Percentiles rank a stretch among this genome's conserved stretches.
Conservation (phyloP, 73 alveolate species). For the Paramecium sexaurelia region DNA sequence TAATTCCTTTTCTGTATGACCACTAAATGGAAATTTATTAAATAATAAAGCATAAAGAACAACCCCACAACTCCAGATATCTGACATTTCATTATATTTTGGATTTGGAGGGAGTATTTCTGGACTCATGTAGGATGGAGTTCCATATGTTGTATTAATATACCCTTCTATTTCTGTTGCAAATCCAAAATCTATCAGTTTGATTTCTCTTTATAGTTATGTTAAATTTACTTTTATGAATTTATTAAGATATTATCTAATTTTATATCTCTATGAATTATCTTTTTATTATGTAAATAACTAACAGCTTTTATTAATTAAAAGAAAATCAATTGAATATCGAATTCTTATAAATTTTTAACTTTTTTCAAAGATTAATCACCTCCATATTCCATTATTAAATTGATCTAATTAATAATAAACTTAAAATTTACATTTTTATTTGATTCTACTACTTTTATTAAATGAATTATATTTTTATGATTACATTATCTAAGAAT, state of each 20-base stretch:
- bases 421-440: background rate
- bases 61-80: constrained; percentile 61
- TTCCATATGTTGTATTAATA: constrained; percentile 15
- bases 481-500: constrained; percentile 12
- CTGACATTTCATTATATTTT: constrained; percentile 11
- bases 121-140: constrained; percentile 54
- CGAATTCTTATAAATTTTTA: background rate
- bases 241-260: constrained; percentile 13
- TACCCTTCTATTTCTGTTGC: constrained; percentile 38
- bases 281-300: constrained; percentile 23
- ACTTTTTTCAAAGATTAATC: constrained; percentile 2
- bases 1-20: constrained; percentile 49
- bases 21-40: constrained; percentile 43
- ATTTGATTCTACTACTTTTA: constrained; percentile 14
- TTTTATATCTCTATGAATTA: constrained; percentile 44
- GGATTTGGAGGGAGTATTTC: constrained; percentile 23
- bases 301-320: background rate
- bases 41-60: constrained; percentile 6
- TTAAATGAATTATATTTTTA: constrained; percentile 12
- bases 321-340: background rate
- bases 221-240: background rate
- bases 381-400: constrained; percentile 45
- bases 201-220: constrained; percentile 42
- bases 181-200: constrained; percentile 56
- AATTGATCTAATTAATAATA: background rate